These are phyloP conservation scores for Tolypocladium ophioglossoides DNA, from an alignment of 2,329 filamentous ascomycete genomes.

Conservation along the genomic window DNA sequence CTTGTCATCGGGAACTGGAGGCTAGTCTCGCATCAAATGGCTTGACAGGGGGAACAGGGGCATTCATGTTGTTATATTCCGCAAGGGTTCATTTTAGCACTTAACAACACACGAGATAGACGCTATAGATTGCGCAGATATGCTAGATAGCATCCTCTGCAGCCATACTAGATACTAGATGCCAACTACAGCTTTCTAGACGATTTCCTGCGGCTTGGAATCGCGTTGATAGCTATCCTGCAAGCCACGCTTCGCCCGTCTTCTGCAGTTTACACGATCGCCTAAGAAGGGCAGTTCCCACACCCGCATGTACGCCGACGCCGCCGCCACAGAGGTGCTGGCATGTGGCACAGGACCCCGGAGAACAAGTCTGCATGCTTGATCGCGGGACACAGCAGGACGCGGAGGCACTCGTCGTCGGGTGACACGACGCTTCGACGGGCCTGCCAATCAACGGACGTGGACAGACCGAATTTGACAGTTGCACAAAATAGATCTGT, in stretches of 20 bases:
- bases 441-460: conserved; percentile 13
- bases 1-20: neutral
- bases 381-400: conserved; percentile 1
- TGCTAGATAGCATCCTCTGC: neutral
- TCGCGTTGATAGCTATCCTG: neutral
- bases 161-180: neutral
- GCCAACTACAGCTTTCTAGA: neutral
- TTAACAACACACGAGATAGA: neutral
- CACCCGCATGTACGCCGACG: neutral
- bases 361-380: neutral
- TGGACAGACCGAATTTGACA: conserved; percentile 15
- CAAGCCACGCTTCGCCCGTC: neutral
- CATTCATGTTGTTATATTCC: neutral
- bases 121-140: neutral
- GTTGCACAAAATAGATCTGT: neutral
- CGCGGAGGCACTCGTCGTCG: neutral
- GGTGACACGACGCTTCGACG: neutral
- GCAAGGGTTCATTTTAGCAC: neutral
- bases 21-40: neutral
- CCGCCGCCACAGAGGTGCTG: neutral
- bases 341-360: neutral
- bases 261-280: neutral
- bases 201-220: neutral
- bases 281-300: neutral
- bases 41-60: neutral